Conservation (phyloP, 306 rosid genomes). For the Dalbergia cultrata region DNA sequence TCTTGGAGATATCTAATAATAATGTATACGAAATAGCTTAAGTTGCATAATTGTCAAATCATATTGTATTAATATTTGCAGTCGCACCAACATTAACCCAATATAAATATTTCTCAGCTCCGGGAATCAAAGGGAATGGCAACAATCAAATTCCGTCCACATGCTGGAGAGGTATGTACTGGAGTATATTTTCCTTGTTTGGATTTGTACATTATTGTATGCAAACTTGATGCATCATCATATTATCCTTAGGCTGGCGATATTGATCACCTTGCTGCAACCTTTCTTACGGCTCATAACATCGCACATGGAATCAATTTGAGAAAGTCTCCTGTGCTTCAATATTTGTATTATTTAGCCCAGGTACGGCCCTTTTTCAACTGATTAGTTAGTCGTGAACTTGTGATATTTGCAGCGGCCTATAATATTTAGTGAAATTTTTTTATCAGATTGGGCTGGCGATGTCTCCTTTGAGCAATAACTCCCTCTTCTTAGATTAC, state of each 20-base stretch:
- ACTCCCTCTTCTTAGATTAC: slow-evolving; percentile 93
- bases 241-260: slow-evolving; percentile 83
- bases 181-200: slow-evolving; percentile 33
- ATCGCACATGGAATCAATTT: slow-evolving; percentile 98
- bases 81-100: slow-evolving; percentile 37
- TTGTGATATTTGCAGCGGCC: slow-evolving; percentile 27
- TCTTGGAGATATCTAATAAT: neutral
- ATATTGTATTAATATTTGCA: slow-evolving; percentile 13
- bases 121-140: slow-evolving; percentile 98
- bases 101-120: slow-evolving; percentile 70
- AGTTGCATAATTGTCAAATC: slow-evolving; percentile 29
- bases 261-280: slow-evolving; percentile 98
- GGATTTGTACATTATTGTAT: slow-evolving; percentile 28
- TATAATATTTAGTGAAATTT: slow-evolving; percentile 25
- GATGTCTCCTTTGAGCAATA: slow-evolving; percentile 98
- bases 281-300: slow-evolving; percentile 84
- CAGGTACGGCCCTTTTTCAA: slow-evolving; percentile 63
- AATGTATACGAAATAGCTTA: neutral
- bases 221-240: slow-evolving; percentile 42
- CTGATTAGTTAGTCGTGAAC: slow-evolving; percentile 40
- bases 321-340: slow-evolving; percentile 96
- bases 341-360: slow-evolving; percentile 85
- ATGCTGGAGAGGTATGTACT: slow-evolving; percentile 89
- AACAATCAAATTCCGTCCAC: slow-evolving; percentile 97
- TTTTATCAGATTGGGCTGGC: slow-evolving; percentile 87